Conservation (phyloP, 768 basidiomycete species). For the Pisolithus orientalis region DNA sequence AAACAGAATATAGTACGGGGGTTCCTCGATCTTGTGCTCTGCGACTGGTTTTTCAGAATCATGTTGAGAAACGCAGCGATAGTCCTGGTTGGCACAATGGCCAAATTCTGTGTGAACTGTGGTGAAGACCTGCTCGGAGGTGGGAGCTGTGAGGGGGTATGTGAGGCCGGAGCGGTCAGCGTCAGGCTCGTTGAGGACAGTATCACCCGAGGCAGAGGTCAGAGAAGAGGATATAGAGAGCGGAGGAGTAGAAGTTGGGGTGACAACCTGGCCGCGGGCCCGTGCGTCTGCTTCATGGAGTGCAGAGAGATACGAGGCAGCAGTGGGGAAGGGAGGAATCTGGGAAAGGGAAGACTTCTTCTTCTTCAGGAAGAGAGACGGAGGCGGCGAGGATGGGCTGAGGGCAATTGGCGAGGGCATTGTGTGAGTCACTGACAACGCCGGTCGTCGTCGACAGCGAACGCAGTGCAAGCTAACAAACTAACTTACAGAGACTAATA, state of each 20-base stretch:
- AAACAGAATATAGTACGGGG: slow-evolving; percentile 87
- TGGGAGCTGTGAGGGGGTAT: slow-evolving; percentile 62
- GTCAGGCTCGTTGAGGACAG: slow-evolving; percentile 51
- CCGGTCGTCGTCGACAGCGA: background rate
- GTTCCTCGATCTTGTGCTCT: slow-evolving; percentile 67
- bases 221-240: slow-evolving; percentile 69
- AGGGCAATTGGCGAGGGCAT: slow-evolving; percentile 65
- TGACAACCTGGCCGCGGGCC: slow-evolving; percentile 41
- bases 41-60: slow-evolving; percentile 38
- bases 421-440: background rate
- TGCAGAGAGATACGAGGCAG: slow-evolving; percentile 55
- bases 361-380: slow-evolving; percentile 55
- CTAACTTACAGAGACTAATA: background rate
- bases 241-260: slow-evolving; percentile 62
- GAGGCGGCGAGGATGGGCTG: slow-evolving; percentile 40
- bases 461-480: background rate
- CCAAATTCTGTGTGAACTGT: slow-evolving; percentile 91
- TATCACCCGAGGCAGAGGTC: slow-evolving; percentile 65
- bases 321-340: slow-evolving; percentile 39
- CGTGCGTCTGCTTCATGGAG: slow-evolving; percentile 64
- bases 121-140: slow-evolving; percentile 70
- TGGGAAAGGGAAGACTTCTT: slow-evolving; percentile 35
- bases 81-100: slow-evolving; percentile 74
- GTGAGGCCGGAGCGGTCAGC: slow-evolving; percentile 51
- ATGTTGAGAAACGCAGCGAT: slow-evolving; percentile 64